Base-by-base conservation (phyloP, 352 stramenopile genomes). In the Phytophthora palmivora region DNA sequence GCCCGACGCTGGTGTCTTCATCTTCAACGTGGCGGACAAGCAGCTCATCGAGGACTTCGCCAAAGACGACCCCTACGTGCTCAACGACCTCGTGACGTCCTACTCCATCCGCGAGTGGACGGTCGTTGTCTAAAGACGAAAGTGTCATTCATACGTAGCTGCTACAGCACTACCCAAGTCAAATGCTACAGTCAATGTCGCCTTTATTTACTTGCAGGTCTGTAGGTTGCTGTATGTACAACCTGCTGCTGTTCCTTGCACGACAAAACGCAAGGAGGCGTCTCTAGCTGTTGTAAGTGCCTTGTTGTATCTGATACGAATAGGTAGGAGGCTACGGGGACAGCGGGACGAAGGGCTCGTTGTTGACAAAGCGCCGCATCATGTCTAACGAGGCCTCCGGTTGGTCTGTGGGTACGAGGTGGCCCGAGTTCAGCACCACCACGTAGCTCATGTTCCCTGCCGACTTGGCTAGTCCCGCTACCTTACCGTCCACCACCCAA, bases 361-460 rank as follows among this genome's bases (percentile, higher is more conserved):
- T 74, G 28, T 76, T 76, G 39, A 94, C 37, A 32, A 94, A 94
- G 47, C 80, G 84, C 26, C 72, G 78, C 71, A 94, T 93, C 86
- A 94, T 94, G 42, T 94, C 82, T 18, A 92, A 67, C 30, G 84
- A 72, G 0, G 84, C 81, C 32, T 84, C 77, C 1, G 86, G 86
- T 41, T 92, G 82, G 61, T 94, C 86, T 19, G 66, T 74, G 3
- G 86, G 77, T 22, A 93, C 86, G 36, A 94, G 60, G 43, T 92
- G 86, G 0, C 86, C 86, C 12, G 86, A 86, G 67, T 94, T 94
- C 22, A 86, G 75, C 48, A 94, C 76, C 16, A 94, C 86, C 18
- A 94, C 82, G 59, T 85, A 92, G 64, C 80, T 92, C 82, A 94
- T 90, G 55, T 91, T 91, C 42, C 78, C 82, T 8, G 71, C 78